Base-by-base conservation (phyloP, 192 early-diverging fungal species). In the Ambispora gerdemannii region DNA sequence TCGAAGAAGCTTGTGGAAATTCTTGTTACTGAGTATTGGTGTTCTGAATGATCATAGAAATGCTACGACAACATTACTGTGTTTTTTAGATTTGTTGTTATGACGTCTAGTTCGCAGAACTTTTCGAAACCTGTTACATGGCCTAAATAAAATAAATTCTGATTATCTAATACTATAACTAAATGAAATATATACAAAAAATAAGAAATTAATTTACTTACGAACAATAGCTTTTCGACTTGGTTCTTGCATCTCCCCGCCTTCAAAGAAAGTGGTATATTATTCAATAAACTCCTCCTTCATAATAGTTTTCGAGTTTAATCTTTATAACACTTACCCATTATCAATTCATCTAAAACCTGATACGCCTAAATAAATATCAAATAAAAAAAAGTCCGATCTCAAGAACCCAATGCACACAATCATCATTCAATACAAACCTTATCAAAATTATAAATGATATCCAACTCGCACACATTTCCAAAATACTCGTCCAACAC, bases 401-500 rank as follows among this genome's bases (percentile, higher is more conserved):
- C 0, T 7, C 20, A 33, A 59, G 15, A 55, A 2, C 22, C 24
- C 36, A 61, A 66, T 11, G n/a, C n/a, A n/a, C n/a, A n/a, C n/a
- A n/a, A 19, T 58, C 2, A 13, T 33, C 15, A 49, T 3, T 24
- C 17, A 20, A 60, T 31, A n/a, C 28, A 47, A 1, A 78, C 77
- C 59, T 75, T 78, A 62, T 82, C 76, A 59, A 82, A 81, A 55
- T 82, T 81, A 69, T 81, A 83, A 50, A 84, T 79, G 49, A 84
- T 83, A 62, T 84, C 82, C 33, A 84, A 67, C 75, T 83, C 81
- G 70, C 79, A 82, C 10, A 84, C 82, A 67, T 81, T 83, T 30
- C 81, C 83, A 77, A 84, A 84, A 69, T 84, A 82, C 63, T 82
- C 75, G 73, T 83, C 82, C 58, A 83, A 76, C 38, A 76, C 61